A percentile compares a stretch with the other conserved stretches of the same genome.
These are phyloP conservation scores for Kwoniella sp. DNA, from an alignment of 768 basidiomycete species.

Conservation along the genomic window DNA sequence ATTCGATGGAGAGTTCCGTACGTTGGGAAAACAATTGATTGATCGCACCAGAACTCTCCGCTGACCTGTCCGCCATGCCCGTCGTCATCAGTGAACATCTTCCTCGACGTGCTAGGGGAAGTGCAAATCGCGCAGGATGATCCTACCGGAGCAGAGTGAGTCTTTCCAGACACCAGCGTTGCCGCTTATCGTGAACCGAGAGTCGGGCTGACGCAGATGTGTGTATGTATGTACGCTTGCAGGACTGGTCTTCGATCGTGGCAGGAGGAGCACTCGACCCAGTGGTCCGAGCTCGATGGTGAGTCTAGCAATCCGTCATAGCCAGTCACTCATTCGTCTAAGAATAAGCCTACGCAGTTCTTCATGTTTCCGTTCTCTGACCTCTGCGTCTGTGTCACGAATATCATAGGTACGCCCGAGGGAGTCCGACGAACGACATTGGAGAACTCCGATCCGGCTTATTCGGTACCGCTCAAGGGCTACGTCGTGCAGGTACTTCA, in stretches of 20 bases:
- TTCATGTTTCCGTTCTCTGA: no score
- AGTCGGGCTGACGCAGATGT: no score
- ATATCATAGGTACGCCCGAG: conserved; percentile 37
- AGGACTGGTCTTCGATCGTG: conserved; percentile 37
- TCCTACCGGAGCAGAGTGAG: conserved; percentile 36
- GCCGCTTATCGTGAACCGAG: neutral
- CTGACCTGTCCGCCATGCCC: no score
- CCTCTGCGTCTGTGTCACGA: neutral
- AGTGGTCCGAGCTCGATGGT: conserved; percentile 42
- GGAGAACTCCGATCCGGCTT: conserved; percentile 46
- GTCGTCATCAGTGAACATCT: conserved; percentile 49
- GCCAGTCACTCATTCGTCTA: no score
- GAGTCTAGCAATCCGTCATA: neutral
- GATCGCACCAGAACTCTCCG: no score
- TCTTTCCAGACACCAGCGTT: neutral
- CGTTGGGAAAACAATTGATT: conserved; percentile 21
- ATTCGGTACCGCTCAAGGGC: conserved; percentile 31
- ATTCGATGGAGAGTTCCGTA: conserved; percentile 54
- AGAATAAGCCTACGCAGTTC: no score
- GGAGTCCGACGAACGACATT: conserved; percentile 32
- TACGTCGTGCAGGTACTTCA: conserved; percentile 41
- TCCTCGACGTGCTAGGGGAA: conserved; percentile 54
- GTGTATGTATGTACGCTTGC: no score
- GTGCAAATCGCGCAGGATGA: conserved; percentile 39
- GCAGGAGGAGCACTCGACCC: conserved; percentile 32